Evolutionary conservation across 2,329 filamentous ascomycete species (phyloP).

Genomic region (Beauveria medogensis): DNA sequence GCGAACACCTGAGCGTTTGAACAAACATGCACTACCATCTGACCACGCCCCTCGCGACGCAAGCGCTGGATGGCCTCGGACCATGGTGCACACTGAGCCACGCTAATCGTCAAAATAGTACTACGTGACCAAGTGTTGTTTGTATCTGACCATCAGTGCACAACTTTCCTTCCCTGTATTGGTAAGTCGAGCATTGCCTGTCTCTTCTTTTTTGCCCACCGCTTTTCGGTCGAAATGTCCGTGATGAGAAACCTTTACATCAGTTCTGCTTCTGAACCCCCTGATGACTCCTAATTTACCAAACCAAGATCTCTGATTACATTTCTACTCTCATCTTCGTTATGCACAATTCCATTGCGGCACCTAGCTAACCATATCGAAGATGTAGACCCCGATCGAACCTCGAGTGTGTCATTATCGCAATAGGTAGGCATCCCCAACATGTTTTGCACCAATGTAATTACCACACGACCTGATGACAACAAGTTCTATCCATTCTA

Average conservation of each 20-base stretch:
- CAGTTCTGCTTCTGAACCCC: conserved; percentile 71
- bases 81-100: not conserved
- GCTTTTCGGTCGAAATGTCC: conserved; percentile 20
- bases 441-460: not conserved
- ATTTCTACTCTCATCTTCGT: conserved; percentile 14
- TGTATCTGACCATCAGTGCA: not conserved
- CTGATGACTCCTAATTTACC: conserved; percentile 60
- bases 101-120: conserved; percentile 3
- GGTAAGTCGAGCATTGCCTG: not conserved
- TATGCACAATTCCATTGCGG: not conserved
- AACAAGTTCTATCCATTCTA: conserved; percentile 68
- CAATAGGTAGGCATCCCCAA: not conserved
- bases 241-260: conserved; percentile 58
- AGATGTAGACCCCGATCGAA: not conserved
- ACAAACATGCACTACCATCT: conserved; percentile 73
- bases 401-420: not conserved
- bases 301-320: conserved; percentile 53
- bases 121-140: not conserved
- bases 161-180: not conserved
- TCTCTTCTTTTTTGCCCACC: not conserved
- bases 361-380: conserved; percentile 1
- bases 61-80: not conserved
- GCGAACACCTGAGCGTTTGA: conserved; percentile 55
- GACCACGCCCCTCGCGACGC: conserved; percentile 25
- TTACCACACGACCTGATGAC: conserved; percentile 27